Conservation (phyloP, 1,284 basidiomycete species). For the Fomitiporia mediterranea region DNA sequence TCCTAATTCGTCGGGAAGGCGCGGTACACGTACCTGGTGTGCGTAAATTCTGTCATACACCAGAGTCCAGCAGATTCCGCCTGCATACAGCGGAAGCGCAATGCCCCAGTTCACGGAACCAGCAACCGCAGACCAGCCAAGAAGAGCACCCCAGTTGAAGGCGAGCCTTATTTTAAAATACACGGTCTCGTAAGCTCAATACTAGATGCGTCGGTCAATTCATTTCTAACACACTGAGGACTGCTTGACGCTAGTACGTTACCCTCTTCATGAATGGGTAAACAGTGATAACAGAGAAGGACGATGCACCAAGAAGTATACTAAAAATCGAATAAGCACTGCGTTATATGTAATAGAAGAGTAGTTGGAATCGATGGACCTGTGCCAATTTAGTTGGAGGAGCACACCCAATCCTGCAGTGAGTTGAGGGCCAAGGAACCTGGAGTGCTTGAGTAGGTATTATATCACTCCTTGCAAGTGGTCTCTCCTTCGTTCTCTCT, state of each 20-base stretch:
- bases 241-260: constrained; percentile 95
- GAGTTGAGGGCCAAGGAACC: constrained; percentile 83
- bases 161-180: constrained; percentile 61
- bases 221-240: too few species aligned
- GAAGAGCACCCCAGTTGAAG: constrained; percentile 96
- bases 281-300: constrained; percentile 79
- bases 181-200: background rate
- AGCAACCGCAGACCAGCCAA: constrained; percentile 94
- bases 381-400: constrained; percentile 92
- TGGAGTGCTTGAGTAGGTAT: constrained; percentile 72
- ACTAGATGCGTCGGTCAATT: too few species aligned
- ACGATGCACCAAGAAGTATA: constrained; percentile 88
- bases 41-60: constrained; percentile 99
- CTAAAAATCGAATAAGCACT: constrained; percentile 36
- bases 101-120: constrained; percentile 81
- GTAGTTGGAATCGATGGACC: constrained; percentile 46
- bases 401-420: constrained; percentile 84
- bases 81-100: constrained; percentile 85
- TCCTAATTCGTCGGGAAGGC: background rate
- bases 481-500: constrained; percentile 64
- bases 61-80: constrained; percentile 90
- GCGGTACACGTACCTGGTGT: constrained; percentile 66
- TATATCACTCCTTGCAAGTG: constrained; percentile 81
- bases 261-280: constrained; percentile 99
- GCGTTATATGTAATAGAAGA: background rate